Evolutionary conservation across 2,329 filamentous ascomycete genomes (phyloP).

Genomic region (Fonsecaea erecta): DNA sequence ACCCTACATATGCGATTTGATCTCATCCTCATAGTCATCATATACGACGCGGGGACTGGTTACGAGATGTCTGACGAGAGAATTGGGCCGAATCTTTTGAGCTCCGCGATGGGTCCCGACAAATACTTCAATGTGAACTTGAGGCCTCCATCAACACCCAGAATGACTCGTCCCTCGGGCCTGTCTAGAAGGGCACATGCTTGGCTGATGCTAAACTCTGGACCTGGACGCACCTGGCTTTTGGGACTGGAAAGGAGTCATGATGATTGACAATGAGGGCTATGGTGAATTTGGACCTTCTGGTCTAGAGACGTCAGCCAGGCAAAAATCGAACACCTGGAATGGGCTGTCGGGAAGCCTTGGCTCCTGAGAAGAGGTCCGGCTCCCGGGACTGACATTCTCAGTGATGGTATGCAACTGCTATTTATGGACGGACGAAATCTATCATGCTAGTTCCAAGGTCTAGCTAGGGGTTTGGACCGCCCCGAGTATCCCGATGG

Average conservation of each 20-base stretch:
- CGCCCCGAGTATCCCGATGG: too few relatives aligned
- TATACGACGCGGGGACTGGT: neutral
- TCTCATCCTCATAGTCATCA: neutral
- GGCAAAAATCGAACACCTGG: neutral
- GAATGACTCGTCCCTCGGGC: neutral
- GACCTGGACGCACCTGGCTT: neutral
- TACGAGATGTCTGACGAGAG: neutral
- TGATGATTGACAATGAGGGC: neutral
- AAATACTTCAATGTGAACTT: neutral
- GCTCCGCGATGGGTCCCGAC: neutral
- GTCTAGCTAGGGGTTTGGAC: too few relatives aligned
- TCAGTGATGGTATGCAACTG: too few relatives aligned
- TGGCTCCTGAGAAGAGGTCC: too few relatives aligned
- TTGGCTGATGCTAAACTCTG: neutral
- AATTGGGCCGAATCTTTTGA: neutral
- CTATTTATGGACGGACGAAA: too few relatives aligned
- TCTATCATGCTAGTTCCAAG: too few relatives aligned
- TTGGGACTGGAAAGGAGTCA: neutral
- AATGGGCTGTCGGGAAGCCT: too few relatives aligned
- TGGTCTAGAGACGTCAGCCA: neutral
- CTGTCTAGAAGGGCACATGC: neutral
- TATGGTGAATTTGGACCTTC: neutral
- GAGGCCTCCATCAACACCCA: neutral
- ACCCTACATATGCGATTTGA: neutral
- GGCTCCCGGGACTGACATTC: too few relatives aligned